Conservation (phyloP, 129 eudicot species). For the Chrysanthemum seticuspe region DNA sequence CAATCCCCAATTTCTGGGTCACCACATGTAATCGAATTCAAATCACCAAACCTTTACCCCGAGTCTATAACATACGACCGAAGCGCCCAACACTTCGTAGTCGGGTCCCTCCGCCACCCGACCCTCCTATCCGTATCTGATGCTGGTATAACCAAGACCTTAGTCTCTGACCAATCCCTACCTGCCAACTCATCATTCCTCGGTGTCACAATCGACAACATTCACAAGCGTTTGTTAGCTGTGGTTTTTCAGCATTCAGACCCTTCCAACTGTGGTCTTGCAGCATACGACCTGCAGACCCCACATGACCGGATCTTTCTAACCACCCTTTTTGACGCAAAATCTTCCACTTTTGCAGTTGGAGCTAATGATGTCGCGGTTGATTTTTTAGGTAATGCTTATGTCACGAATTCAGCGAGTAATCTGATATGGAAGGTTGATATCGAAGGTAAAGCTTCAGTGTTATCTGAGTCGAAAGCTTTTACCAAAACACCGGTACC, state of each 20-base stretch:
- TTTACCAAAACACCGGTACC: conserved; percentile 40
- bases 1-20: conserved; percentile 20
- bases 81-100: conserved; percentile 66
- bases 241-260: conserved; percentile 44
- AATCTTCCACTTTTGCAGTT: conserved; percentile 34
- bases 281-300: conserved; percentile 56
- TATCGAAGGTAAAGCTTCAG: conserved; percentile 43
- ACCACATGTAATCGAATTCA: conserved; percentile 66
- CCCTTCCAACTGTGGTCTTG: conserved; percentile 58
- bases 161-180: conserved; percentile 54
- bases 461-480: conserved; percentile 49
- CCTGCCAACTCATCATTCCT: conserved; percentile 58
- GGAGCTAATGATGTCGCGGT: conserved; percentile 69
- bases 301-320: conserved; percentile 62
- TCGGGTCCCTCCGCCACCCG: conserved; percentile 58
- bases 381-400: conserved; percentile 67
- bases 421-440: conserved; percentile 65
- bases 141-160: conserved; percentile 63
- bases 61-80: conserved; percentile 73
- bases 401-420: conserved; percentile 72
- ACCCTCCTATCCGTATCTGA: conserved; percentile 72
- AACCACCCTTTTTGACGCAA: conserved; percentile 40
- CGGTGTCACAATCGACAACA: conserved; percentile 63
- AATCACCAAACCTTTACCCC: conserved; percentile 73
- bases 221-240: conserved; percentile 52